These are phyloP conservation scores for Globisporangium paddicum DNA, from an alignment of 352 stramenopile genomes.

Conservation along the genomic window DNA sequence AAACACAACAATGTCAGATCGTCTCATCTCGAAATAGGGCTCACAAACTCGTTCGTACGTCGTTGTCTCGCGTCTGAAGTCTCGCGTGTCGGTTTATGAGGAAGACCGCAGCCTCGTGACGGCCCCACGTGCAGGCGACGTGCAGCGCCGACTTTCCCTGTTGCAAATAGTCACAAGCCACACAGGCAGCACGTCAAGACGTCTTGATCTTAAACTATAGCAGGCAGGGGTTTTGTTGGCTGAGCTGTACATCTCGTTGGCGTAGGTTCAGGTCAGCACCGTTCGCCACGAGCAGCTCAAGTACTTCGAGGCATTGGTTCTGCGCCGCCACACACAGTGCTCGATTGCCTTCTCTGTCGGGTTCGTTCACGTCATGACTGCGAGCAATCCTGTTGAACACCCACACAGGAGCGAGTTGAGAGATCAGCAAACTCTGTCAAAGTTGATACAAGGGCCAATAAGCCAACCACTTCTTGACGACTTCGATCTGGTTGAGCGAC, in stretches of 20 bases:
- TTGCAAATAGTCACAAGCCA: not conserved
- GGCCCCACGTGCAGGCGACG: slow-evolving; percentile 51
- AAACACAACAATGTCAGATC: not conserved
- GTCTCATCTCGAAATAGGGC: not conserved
- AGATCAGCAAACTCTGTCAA: no score
- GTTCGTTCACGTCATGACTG: slow-evolving; percentile 35
- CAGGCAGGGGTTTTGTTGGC: not conserved
- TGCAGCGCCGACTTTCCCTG: slow-evolving; percentile 54
- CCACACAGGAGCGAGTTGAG: not conserved
- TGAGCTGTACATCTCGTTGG: slow-evolving; percentile 33
- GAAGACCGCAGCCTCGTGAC: slow-evolving; percentile 30
- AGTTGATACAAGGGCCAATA: no score
- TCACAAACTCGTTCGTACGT: slow-evolving; percentile 9
- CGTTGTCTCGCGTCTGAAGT: slow-evolving; percentile 26
- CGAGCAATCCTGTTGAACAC: slow-evolving; percentile 34
- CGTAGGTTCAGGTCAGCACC: slow-evolving; percentile 34
- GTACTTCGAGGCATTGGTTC: slow-evolving; percentile 53
- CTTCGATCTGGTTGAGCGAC: slow-evolving; percentile 59
- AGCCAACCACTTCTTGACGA: slow-evolving; percentile 36
- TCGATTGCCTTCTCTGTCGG: slow-evolving; percentile 43
- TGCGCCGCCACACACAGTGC: slow-evolving; percentile 50
- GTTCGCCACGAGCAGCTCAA: slow-evolving; percentile 40
- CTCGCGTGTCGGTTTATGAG: slow-evolving; percentile 30
- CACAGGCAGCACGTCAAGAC: not conserved
- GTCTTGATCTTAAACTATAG: not conserved